These are phyloP conservation scores for Pleurotus tuber-regium DNA, from an alignment of 768 basidiomycete species.

Conservation along the genomic window DNA sequence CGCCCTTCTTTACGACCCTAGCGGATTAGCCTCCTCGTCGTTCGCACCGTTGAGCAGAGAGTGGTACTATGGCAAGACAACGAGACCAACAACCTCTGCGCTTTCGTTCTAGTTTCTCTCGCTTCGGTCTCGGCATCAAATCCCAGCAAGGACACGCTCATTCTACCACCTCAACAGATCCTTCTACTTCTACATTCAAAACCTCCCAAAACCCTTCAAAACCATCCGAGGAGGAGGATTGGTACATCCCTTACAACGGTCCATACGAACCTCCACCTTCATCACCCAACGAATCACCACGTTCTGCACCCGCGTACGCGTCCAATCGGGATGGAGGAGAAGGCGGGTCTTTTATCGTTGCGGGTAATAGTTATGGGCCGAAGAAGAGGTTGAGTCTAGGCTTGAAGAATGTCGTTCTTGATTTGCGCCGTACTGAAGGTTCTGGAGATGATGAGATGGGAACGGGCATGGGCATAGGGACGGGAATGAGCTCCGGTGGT, in stretches of 20 bases:
- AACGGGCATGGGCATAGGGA: no score
- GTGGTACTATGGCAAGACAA: conserved; percentile 5
- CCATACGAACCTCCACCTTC: conserved; percentile 46
- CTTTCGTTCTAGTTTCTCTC: conserved; percentile 37
- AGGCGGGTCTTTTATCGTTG: neutral
- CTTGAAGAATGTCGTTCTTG: neutral
- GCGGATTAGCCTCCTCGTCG: neutral
- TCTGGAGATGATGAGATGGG: conserved; percentile 1
- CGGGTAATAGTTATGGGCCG: neutral
- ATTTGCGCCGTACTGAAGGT: neutral
- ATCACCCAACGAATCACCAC: neutral
- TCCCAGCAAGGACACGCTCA: conserved; percentile 11
- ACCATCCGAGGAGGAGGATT: conserved; percentile 37
- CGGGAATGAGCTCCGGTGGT: no score
- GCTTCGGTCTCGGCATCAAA: conserved; percentile 18
- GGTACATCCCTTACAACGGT: conserved; percentile 67
- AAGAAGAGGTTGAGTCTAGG: neutral
- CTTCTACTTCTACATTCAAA: no score
- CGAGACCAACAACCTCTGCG: conserved; percentile 6
- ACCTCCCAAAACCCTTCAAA: conserved; percentile 10
- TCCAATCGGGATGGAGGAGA: conserved; percentile 29
- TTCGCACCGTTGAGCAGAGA: no score
- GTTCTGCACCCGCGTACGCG: neutral
- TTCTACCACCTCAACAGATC: conserved; percentile 4
- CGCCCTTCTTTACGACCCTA: neutral